Conservation (phyloP, 176 grass and related monocot species). For the Phyllostachys edulis region DNA sequence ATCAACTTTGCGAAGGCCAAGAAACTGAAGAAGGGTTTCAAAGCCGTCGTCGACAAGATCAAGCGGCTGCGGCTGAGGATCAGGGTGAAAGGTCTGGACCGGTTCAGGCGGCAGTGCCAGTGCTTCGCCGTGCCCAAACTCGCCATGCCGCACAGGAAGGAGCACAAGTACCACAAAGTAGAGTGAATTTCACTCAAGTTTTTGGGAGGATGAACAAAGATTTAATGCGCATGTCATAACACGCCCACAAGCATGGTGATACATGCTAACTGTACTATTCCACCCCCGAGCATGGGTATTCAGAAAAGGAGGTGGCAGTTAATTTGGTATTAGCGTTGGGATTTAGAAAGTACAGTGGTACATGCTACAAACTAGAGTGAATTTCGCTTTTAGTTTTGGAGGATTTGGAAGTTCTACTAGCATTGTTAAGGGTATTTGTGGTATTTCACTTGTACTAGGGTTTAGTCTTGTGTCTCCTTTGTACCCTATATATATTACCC, state of each 20-base stretch:
- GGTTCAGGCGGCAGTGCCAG: conserved; percentile 41
- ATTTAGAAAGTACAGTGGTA: background rate
- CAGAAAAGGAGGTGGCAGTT: background rate
- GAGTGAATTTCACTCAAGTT: conserved; percentile 10
- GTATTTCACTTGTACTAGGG: no score
- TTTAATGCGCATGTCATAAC: background rate
- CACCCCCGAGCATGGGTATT: background rate
- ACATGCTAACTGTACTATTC: background rate
- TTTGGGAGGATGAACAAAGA: background rate
- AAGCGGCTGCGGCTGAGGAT: conserved; percentile 56
- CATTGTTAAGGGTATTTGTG: no score
- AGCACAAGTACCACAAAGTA: conserved; percentile 34
- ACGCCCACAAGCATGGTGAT: background rate
- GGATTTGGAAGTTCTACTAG: background rate
- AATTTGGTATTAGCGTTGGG: background rate
- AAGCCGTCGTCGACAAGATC: conserved; percentile 51
- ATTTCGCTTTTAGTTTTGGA: background rate
- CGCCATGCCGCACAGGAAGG: conserved; percentile 20
- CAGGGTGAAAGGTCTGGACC: conserved; percentile 53
- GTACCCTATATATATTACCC: no score
- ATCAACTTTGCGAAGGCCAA: conserved; percentile 47
- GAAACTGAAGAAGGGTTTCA: conserved; percentile 46
- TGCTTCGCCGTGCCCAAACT: conserved; percentile 63
- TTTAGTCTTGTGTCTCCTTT: no score
- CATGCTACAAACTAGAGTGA: background rate